Evolutionary conservation across 2,329 filamentous ascomycete species (phyloP).

Genomic region (Ceratocystis ficicola): DNA sequence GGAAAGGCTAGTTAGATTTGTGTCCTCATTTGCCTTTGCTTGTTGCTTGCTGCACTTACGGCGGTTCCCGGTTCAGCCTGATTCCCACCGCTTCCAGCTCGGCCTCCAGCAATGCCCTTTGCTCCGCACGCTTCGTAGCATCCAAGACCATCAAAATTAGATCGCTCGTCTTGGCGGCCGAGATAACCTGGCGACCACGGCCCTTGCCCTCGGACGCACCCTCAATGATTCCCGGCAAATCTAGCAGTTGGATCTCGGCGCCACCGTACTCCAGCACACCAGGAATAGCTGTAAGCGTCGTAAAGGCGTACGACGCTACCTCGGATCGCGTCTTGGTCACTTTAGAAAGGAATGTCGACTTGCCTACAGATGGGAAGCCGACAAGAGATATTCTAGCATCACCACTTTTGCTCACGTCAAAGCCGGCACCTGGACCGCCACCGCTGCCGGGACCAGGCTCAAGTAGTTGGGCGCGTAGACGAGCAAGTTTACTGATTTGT

Average conservation of each 20-base stretch:
- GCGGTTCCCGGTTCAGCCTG: conserved; percentile 77
- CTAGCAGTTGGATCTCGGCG: conserved; percentile 93
- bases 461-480: conserved; percentile 83
- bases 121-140: conserved; percentile 91
- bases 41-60: conserved; percentile 41
- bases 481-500: conserved; percentile 72
- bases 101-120: conserved; percentile 75
- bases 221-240: conserved; percentile 96
- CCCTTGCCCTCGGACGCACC: conserved; percentile 93
- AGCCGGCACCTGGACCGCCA: conserved; percentile 67
- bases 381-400: conserved; percentile 95
- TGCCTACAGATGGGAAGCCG: conserved; percentile 96
- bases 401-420: conserved; percentile 89
- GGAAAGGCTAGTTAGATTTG: not conserved
- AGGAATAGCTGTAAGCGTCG: conserved; percentile 90
- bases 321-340: conserved; percentile 97
- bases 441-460: conserved; percentile 75
- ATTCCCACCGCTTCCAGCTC: conserved; percentile 95
- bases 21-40: not conserved
- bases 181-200: conserved; percentile 89
- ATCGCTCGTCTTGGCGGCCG: conserved; percentile 95
- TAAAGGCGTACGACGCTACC: conserved; percentile 93
- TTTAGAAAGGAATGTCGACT: conserved; percentile 97
- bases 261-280: conserved; percentile 96
- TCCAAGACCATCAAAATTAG: conserved; percentile 94